Evolutionary conservation across 139 green algal species (phyloP), one percentile per base, ranked within the genome.

Genomic region (Chlorella sp.): DNA sequence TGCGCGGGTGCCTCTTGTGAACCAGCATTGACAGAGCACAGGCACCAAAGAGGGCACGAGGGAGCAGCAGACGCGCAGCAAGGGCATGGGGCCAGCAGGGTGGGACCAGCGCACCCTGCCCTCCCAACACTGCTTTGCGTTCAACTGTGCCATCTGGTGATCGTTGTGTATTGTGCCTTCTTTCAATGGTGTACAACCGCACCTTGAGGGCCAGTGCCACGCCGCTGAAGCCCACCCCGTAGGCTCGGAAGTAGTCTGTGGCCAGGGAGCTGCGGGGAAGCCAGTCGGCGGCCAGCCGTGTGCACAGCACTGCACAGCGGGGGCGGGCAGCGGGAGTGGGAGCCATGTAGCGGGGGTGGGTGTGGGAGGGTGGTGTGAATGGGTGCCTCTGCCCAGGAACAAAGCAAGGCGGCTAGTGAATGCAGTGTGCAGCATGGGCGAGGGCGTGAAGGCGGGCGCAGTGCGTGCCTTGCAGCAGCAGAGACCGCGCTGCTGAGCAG

Each of bases 191-290:
- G 2, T 26, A 16, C 34, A 0, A 24, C 83, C 28, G 24, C 53
- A 83, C 75, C 48, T 84, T 89, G 19, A 85, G 34, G 18, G 86
- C 85, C 39, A 89, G 30, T 71, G 32, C 69, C 15, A 89, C 42
- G 30, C 69, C 42, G 21, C 69, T 83, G 42, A 82, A 89, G 32
- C 69, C 69, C 3, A 89, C 69, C 2, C 12, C 32, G 32, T 69
- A 81, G 3, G 69, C 12, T 9, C 53, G 30, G 30, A 69, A 89
- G 69, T 82, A 89, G 12, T 68, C 32, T 26, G 42, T 40, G 18
- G 73, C 86, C 11, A 89, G 21, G 73, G 34, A 61, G 86, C 86
- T 85, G 34, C 53, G 12, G 11, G 53, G 73, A 19, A 84, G 40
- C 28, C 86, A 57, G 37, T 39, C 34, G 3, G 53, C 34, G 1